phyloP scores from a whole-genome alignment of 345 rosid species.

The Pugionium cornutum region DNA sequence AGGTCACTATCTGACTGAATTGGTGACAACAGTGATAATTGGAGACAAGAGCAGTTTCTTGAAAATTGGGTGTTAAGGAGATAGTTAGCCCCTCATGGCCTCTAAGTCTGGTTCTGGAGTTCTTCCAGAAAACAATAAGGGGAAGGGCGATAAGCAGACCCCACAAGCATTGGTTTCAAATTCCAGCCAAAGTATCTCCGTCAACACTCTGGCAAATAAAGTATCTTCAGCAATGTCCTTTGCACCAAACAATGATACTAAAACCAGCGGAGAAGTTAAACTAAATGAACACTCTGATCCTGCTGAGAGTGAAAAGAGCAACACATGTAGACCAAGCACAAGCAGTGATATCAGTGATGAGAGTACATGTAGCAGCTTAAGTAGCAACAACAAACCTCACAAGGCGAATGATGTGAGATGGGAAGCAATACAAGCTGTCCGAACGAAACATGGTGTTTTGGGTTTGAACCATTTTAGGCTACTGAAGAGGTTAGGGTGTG shows the following conservation, averaged over 20 bases:
- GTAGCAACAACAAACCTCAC: slow-evolving; percentile 63
- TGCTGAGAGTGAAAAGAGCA: slow-evolving; percentile 55
- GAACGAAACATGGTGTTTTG: slow-evolving; percentile 57
- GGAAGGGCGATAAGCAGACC: slow-evolving; percentile 40
- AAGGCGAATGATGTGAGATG: slow-evolving; percentile 68
- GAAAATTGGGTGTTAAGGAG: slow-evolving; percentile 36
- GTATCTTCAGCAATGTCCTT: slow-evolving; percentile 49
- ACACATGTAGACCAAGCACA: slow-evolving; percentile 61
- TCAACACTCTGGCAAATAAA: slow-evolving; percentile 47
- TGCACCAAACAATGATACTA: slow-evolving; percentile 40
- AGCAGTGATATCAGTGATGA: slow-evolving; percentile 82
- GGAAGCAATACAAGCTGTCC: slow-evolving; percentile 80
- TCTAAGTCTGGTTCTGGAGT: slow-evolving; percentile 47
- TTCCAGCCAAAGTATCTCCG: slow-evolving; percentile 29
- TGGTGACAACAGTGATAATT: slow-evolving; percentile 30
- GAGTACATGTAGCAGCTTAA: slow-evolving; percentile 70
- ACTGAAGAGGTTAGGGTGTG: slow-evolving; percentile 70
- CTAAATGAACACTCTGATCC: slow-evolving; percentile 46
- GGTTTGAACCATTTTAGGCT: slow-evolving; percentile 76
- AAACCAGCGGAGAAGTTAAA: slow-evolving; percentile 49
- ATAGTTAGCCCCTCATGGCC: slow-evolving; percentile 55
- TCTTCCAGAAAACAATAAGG: slow-evolving; percentile 50
- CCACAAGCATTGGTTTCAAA: slow-evolving; percentile 35
- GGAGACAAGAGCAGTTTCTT: slow-evolving; percentile 22
- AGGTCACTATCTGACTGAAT: slow-evolving; percentile 28